Conservation (phyloP, 371 early-diverging fungal genomes). For the Mucor plumbeus region DNA sequence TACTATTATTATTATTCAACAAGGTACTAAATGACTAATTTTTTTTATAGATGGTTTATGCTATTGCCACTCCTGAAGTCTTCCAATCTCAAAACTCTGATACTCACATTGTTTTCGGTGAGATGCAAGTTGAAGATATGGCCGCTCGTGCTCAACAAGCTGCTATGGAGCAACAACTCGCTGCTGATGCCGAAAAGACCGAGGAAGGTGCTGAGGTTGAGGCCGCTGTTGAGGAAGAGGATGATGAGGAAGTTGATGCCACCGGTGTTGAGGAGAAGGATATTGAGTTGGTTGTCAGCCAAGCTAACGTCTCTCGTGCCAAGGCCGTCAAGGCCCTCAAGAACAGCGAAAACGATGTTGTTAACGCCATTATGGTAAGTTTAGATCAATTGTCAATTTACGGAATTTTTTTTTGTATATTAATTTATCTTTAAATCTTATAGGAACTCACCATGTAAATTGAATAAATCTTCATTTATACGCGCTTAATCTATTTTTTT, state of each 20-base stretch:
- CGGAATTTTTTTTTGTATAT: conserved; percentile 42
- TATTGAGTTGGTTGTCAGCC: conserved; percentile 91
- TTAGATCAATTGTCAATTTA: not conserved
- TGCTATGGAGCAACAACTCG: conserved; percentile 64
- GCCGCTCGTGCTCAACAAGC: conserved; percentile 75
- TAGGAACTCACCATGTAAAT: conserved; percentile 15
- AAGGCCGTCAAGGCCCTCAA: conserved; percentile 93
- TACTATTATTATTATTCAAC: not conserved
- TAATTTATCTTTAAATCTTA: not conserved
- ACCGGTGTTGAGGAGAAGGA: conserved; percentile 89
- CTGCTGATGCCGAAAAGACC: conserved; percentile 43
- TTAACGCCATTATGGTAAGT: conserved; percentile 94
- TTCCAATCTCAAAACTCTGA: conserved; percentile 90
- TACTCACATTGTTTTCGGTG: conserved; percentile 97
- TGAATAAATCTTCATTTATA: conserved; percentile 8
- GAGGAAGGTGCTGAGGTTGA: conserved; percentile 4
- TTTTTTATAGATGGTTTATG: conserved; percentile 73
- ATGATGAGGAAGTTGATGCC: conserved; percentile 67
- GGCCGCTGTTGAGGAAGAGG: conserved; percentile 54
- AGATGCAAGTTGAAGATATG: conserved; percentile 90
- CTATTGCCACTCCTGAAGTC: conserved; percentile 90
- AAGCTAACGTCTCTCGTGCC: conserved; percentile 86
- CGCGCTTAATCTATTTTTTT: conserved; percentile 8
- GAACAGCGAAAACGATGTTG: conserved; percentile 90
- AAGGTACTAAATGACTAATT: not conserved